Conservation (phyloP, 176 grass and related monocot genomes). For the Olyra latifolia region DNA sequence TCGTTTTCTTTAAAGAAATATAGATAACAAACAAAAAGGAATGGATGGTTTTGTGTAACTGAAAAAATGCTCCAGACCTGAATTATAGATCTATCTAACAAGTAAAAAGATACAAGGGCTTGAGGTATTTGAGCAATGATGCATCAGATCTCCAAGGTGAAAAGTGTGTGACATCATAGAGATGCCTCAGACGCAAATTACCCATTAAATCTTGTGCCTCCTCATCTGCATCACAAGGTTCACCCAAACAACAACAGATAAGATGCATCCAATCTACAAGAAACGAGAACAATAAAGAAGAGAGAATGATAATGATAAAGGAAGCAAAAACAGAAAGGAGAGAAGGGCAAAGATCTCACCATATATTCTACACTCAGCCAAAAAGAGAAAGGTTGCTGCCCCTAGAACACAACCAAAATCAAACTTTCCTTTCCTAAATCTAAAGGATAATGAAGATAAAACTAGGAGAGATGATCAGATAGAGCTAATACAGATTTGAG, state of each 20-base stretch:
- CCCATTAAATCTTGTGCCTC: constrained; percentile 44
- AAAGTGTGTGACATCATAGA: constrained; percentile 47
- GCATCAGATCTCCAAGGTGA: constrained; percentile 55
- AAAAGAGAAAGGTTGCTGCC: no score
- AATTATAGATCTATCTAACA: no score
- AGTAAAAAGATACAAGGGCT: background rate
- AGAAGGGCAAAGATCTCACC: no score
- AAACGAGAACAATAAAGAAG: no score
- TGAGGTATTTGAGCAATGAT: background rate
- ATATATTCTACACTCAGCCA: no score
- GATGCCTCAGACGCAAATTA: constrained; percentile 57
- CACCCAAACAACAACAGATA: no score
- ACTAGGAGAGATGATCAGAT: constrained; percentile 28
- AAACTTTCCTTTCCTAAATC: background rate
- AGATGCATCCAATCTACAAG: no score
- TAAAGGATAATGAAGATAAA: background rate
- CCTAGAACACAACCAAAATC: background rate
- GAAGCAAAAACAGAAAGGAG: no score
- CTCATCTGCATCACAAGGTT: constrained; percentile 38
- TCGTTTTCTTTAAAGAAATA: background rate
- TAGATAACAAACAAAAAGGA: background rate
- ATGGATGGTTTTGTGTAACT: no score
- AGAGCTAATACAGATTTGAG: constrained; percentile 44
- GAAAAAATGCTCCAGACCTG: no score
- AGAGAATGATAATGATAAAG: no score